phyloP scores from a whole-genome alignment of 2,329 filamentous ascomycete genomes.

The Microdochium bolleyi region DNA sequence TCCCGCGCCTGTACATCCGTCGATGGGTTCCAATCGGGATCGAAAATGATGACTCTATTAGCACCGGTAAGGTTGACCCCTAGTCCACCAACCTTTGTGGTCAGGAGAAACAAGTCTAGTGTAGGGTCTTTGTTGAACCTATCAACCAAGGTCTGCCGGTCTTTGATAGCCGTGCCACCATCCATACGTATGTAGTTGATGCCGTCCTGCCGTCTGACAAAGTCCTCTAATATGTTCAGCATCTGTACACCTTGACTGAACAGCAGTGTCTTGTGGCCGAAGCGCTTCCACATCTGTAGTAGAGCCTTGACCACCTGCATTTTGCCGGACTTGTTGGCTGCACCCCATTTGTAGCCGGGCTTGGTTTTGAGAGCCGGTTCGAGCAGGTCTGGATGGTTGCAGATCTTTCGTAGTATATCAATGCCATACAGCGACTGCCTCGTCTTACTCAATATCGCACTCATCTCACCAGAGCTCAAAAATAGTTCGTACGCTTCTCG shows the following conservation, averaged over 20 bases:
- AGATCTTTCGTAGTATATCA: slow-evolving; percentile 89
- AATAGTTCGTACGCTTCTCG: slow-evolving; percentile 75
- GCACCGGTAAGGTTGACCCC: slow-evolving; percentile 80
- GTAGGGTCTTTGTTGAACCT: slow-evolving; percentile 78
- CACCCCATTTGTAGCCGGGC: slow-evolving; percentile 68
- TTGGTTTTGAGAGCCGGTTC: slow-evolving; percentile 52
- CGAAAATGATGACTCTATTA: slow-evolving; percentile 88
- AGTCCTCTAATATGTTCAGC: slow-evolving; percentile 87
- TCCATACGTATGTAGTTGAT: slow-evolving; percentile 87
- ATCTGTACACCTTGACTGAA: slow-evolving; percentile 94
- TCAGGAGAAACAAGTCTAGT: slow-evolving; percentile 84
- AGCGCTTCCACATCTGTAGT: slow-evolving; percentile 78
- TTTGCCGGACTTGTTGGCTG: slow-evolving; percentile 76
- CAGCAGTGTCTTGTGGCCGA: slow-evolving; percentile 85
- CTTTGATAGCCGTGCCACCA: slow-evolving; percentile 79
- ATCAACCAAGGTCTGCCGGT: slow-evolving; percentile 84
- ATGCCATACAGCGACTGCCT: slow-evolving; percentile 82
- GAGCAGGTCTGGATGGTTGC: slow-evolving; percentile 89
- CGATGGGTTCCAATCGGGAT: slow-evolving; percentile 97
- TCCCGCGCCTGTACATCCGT: slow-evolving; percentile 94
- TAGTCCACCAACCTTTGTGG: slow-evolving; percentile 89
- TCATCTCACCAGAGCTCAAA: slow-evolving; percentile 75
- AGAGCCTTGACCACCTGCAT: slow-evolving; percentile 90
- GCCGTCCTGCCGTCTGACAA: slow-evolving; percentile 58
- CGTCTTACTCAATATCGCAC: slow-evolving; percentile 66